Conservation (phyloP, 2,329 filamentous ascomycete genomes). For the Monosporascus sp. region DNA sequence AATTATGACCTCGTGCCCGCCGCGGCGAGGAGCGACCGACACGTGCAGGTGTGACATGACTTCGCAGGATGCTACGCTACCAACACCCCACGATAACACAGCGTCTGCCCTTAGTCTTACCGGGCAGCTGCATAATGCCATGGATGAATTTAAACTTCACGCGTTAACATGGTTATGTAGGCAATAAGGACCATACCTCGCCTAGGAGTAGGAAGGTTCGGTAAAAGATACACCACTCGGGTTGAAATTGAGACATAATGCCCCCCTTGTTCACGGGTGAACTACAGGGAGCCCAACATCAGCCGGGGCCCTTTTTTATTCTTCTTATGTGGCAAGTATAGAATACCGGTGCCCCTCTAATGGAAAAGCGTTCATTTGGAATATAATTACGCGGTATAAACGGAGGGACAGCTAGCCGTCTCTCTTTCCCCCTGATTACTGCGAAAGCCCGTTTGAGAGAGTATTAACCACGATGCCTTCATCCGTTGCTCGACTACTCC, state of each 20-base stretch:
- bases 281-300: background rate
- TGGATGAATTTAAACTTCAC: background rate
- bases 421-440: background rate
- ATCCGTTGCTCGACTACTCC: conserved; percentile 5
- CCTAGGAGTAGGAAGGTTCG: background rate
- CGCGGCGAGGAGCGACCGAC: background rate
- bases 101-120: background rate
- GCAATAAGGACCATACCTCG: background rate
- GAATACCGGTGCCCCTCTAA: no score
- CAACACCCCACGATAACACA: background rate
- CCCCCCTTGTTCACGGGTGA: background rate
- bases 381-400: background rate
- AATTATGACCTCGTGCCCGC: background rate
- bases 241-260: background rate
- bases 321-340: background rate
- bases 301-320: background rate
- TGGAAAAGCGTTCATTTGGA: no score
- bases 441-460: background rate
- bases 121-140: background rate
- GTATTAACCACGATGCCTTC: conserved; percentile 14
- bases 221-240: background rate
- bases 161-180: background rate
- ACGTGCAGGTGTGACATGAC: background rate
- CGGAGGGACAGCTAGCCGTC: background rate
- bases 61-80: background rate